phyloP scores from a whole-genome alignment of 371 early-diverging fungal genomes.

The Rhizopus microsporus region DNA sequence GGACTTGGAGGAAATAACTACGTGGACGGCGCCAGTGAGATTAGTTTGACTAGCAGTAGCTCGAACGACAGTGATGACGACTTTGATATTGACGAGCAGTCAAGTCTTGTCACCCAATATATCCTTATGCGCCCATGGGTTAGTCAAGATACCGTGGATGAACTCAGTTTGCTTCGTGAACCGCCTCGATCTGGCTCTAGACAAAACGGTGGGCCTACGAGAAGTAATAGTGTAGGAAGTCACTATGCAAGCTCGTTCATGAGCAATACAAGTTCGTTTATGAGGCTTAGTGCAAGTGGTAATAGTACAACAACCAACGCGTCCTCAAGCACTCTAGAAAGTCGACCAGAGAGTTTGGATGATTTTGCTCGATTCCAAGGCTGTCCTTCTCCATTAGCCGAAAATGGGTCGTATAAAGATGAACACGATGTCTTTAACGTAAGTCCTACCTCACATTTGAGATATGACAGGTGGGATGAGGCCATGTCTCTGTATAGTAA shows the following conservation, averaged over 20 bases:
- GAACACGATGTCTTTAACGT: not conserved
- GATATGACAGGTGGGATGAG: not conserved
- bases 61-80: conserved; percentile 22
- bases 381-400: not conserved
- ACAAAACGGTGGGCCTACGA: not conserved
- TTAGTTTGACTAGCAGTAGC: not conserved
- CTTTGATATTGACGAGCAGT: conserved; percentile 35
- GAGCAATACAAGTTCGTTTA: conserved; percentile 29
- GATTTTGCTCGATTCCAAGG: conserved; percentile 13
- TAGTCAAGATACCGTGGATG: conserved; percentile 74
- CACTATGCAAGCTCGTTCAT: conserved; percentile 33
- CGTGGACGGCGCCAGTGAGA: conserved; percentile 6
- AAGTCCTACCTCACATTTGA: not conserved
- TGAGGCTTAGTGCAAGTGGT: conserved; percentile 33
- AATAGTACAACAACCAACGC: conserved; percentile 24
- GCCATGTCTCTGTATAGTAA: not conserved
- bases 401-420: not conserved
- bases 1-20: conserved; percentile 12
- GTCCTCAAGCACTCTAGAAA: conserved; percentile 13
- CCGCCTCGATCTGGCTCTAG: conserved; percentile 38
- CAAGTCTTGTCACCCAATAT: conserved; percentile 63
- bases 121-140: conserved; percentile 57
- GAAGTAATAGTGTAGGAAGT: conserved; percentile 32
- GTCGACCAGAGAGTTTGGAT: conserved; percentile 43
- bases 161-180: conserved; percentile 65